Evolutionary conservation across 352 stramenopile species (phyloP), one percentile per base, ranked within the genome.

Genomic region (Blastocystis sp.): DNA sequence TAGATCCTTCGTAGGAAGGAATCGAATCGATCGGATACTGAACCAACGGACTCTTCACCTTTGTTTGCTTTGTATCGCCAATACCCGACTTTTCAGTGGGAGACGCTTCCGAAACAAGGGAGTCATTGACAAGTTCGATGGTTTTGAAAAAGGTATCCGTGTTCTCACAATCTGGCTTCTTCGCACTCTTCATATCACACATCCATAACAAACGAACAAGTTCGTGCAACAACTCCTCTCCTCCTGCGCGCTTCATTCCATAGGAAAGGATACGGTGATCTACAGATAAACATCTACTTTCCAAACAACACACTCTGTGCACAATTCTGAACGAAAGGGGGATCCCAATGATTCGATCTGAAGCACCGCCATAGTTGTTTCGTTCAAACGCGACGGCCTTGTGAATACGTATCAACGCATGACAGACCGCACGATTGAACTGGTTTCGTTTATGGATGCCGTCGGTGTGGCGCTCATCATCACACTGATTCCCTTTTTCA

Each of bases 401-500:
- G n/a, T n/a, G n/a, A n/a, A n/a, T n/a, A n/a, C n/a, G n/a, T n/a
- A n/a, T n/a, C n/a, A n/a, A 32, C 16, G 21, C 18, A 81, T 81
- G 69, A 42, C 34, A 18, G 63, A 81, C 27, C 34, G 27, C 16
- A 36, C 48, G 9, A 65, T 81, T 63, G 69, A 81, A 38, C 7
- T 81, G 2, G 69, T 81, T 21, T 64, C 69, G 9, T 81, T 81
- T 46, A 63, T 81, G 18, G 69, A 81, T 46, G 69, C 69, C 6
- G 9, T 81, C 7, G 69, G 69, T 36, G 69, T 81, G 21, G 69
- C 69, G n/a, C n/a, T 81, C 3, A 29, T 81, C 8, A 81, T 81
- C 49, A 81, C 69, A 21, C 69, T 81, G 1, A 81, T 81, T 63
- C 69, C 69, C 16, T 81, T 81, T n/a, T 81, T 81, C 34, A 81